These are phyloP conservation scores for Neocatenulostroma microsporum DNA, from an alignment of 2,329 filamentous ascomycete genomes.

Conservation along the genomic window DNA sequence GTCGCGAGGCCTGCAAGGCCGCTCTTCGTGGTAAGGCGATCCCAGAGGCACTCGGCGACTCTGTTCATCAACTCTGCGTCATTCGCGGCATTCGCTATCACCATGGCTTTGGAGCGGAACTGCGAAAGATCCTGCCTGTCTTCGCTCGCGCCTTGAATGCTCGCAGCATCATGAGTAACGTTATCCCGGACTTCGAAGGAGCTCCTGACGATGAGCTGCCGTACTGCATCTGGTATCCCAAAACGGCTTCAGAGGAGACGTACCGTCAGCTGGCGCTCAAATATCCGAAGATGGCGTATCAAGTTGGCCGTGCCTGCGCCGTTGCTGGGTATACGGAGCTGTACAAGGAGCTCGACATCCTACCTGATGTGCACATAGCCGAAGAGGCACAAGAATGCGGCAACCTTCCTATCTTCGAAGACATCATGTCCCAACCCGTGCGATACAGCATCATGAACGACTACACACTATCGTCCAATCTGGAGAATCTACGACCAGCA, in stretches of 20 bases:
- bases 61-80: no score
- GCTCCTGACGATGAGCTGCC: no score
- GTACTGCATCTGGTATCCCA: not conserved
- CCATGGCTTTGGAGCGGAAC: conserved; percentile 11
- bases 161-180: conserved; percentile 32
- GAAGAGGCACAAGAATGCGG: conserved; percentile 34
- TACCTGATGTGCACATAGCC: conserved; percentile 35
- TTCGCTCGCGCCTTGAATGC: conserved; percentile 27
- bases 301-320: conserved; percentile 36
- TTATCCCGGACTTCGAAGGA: conserved; percentile 30
- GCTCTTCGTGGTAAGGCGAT: no score
- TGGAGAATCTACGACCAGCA: no score
- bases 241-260: conserved; percentile 30
- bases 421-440: conserved; percentile 28
- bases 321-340: conserved; percentile 32
- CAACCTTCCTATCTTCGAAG: conserved; percentile 10
- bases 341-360: conserved; percentile 31
- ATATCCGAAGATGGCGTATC: conserved; percentile 30
- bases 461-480: no score
- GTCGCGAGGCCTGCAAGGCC: no score
- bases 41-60: no score
- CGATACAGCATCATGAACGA: no score
- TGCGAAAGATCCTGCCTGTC: conserved; percentile 7
- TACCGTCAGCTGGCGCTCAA: conserved; percentile 27
- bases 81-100: conserved; percentile 15